Evolutionary conservation across 2,329 filamentous ascomycete genomes (phyloP).

Genomic region (Dothideomycetidae sp.): DNA sequence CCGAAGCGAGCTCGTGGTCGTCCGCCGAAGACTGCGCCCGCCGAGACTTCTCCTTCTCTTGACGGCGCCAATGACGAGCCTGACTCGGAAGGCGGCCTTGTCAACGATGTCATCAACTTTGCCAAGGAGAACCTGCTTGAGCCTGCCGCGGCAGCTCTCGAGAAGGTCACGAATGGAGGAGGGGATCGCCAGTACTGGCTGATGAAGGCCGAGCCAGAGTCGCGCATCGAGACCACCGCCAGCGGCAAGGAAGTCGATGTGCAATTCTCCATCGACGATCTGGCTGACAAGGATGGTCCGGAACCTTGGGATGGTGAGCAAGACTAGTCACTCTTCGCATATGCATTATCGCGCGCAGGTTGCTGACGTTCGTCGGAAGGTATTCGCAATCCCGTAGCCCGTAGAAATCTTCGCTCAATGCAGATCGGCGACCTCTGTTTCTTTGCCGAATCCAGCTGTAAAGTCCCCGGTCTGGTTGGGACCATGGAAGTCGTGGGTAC

Average conservation of each 20-base stretch:
- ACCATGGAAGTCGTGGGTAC: constrained; percentile 62
- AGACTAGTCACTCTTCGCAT: not conserved
- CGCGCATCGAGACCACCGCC: constrained; percentile 48
- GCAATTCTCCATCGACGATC: constrained; percentile 85
- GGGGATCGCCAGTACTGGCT: constrained; percentile 29
- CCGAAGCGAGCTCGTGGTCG: constrained; percentile 1
- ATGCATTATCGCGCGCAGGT: not conserved
- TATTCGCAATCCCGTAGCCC: constrained; percentile 42
- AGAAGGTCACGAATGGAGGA: constrained; percentile 6
- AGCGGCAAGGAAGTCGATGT: constrained; percentile 81
- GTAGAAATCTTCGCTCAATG: constrained; percentile 87
- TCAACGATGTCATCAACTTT: constrained; percentile 8
- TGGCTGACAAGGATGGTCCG: constrained; percentile 55
- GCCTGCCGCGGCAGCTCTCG: not conserved
- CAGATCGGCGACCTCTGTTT: constrained; percentile 83
- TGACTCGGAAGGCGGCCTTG: constrained; percentile 3
- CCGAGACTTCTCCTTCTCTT: too few species aligned
- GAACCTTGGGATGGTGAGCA: constrained; percentile 81
- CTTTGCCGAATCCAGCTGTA: constrained; percentile 94
- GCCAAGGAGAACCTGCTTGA: constrained; percentile 5
- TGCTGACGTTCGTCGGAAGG: constrained; percentile 25
- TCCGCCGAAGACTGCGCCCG: constrained; percentile 12
- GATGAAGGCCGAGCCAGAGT: constrained; percentile 56
- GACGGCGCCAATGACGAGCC: constrained; percentile 19
- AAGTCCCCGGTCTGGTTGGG: constrained; percentile 64